Base-by-base conservation (phyloP, 768 basidiomycete species). In the Suillus cothurnatus region DNA sequence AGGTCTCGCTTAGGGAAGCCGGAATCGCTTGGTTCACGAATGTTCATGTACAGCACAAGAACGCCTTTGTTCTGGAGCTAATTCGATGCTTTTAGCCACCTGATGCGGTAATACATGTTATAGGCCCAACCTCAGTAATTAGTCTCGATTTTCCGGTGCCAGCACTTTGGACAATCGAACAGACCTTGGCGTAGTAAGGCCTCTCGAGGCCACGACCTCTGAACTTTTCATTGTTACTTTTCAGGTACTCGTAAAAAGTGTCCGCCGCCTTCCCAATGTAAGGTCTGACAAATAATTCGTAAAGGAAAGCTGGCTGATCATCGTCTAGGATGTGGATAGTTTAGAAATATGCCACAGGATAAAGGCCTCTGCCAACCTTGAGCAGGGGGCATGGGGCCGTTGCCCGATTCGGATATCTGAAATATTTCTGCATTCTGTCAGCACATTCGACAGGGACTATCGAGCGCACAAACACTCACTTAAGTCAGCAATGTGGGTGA, bases 81-180 rank as follows among this genome's bases (percentile, higher is more conserved):
- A 39, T 3, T 19, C 0, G 21, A 0, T 56, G n/a, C n/a, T n/a
- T n/a, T n/a, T n/a, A n/a, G n/a, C n/a, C n/a, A n/a, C n/a, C n/a
- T n/a, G n/a, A n/a, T n/a, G n/a, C n/a, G n/a, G n/a, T n/a, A n/a
- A 36, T 12, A 19, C 23, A 50, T 12, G 19, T 1, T 17, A 63
- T n/a, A 26, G 23, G 6, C 7, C 31, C 26, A 49, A 66, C 62
- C 56, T 66, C 62, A n/a, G 23, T 58, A 39, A 70, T 43, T 52
- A 71, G 45, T 21, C 69, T 63, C 19, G 71, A 71, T 57, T 71
- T 71, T 7, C 71, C 69, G 2, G 65, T 70, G 4, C 69, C 69
- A 52, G 69, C 70, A 59, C 71, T 71, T 63, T 70, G 70, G 4
- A 70, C 59, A 2, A 71, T 59, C 2, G 61, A 66, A n/a, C 68